A percentile compares a stretch with the other conserved stretches of the same genome.
phyloP scores from a whole-genome alignment of 805 yeast species.

The Candida sithepensis region DNA sequence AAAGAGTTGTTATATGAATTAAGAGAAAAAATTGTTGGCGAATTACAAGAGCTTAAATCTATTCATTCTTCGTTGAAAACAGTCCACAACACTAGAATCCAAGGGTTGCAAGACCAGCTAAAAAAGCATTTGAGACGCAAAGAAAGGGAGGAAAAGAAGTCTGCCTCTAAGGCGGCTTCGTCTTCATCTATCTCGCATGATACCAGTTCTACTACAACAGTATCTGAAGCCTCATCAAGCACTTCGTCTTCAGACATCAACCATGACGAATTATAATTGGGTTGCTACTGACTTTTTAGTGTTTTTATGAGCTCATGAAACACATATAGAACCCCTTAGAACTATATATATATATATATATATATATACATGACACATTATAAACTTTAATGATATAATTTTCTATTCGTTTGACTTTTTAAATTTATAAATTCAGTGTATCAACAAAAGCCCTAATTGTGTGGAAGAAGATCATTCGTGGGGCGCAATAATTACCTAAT shows the following conservation, averaged over 20 bases:
- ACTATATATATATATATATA: too few relatives aligned
- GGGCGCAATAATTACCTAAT: too few relatives aligned
- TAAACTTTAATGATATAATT: not conserved
- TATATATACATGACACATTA: not conserved
- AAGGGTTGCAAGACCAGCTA: constrained; percentile 21
- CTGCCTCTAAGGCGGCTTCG: constrained; percentile 2
- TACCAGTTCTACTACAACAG: not conserved
- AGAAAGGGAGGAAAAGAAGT: constrained; percentile 14
- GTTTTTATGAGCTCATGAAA: too few relatives aligned
- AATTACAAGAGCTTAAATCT: constrained; percentile 15
- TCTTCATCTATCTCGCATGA: not conserved
- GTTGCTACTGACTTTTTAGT: not conserved
- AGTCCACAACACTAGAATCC: constrained; percentile 29
- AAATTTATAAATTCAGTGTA: too few relatives aligned
- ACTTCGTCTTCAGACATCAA: not conserved
- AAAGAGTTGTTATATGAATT: constrained; percentile 24
- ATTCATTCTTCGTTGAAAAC: constrained; percentile 16
- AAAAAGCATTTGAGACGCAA: constrained; percentile 16
- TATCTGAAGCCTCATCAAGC: constrained; percentile 1
- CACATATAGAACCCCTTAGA: too few relatives aligned
- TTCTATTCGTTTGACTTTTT: too few relatives aligned
- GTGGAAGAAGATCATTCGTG: too few relatives aligned
- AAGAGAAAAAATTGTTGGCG: constrained; percentile 20
- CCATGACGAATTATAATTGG: constrained; percentile 9
- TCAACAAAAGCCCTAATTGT: too few relatives aligned